Percentiles rank a stretch among this genome's conserved stretches.
phyloP scores from a whole-genome alignment of 805 yeast species.

The Sungouiozyma intestinalis region DNA sequence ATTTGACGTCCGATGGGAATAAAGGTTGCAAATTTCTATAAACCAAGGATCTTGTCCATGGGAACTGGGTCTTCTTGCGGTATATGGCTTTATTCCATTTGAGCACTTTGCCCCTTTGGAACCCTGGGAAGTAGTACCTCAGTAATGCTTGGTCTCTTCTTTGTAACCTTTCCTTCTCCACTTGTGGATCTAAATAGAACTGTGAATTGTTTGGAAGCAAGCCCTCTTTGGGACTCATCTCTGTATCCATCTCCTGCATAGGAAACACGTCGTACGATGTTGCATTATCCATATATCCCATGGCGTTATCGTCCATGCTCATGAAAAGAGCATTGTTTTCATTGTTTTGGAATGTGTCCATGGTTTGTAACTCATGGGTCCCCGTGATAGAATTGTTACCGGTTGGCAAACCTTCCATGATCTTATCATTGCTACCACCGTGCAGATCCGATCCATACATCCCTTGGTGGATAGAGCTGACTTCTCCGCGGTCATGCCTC shows the following conservation, averaged over 20 bases:
- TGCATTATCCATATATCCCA: slow-evolving; percentile 12
- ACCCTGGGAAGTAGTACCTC: slow-evolving; percentile 44
- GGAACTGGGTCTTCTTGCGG: slow-evolving; percentile 35
- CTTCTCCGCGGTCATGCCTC: slow-evolving; percentile 2
- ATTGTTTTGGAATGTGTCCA: slow-evolving; percentile 13
- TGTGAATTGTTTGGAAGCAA: not conserved
- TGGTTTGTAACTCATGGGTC: slow-evolving; percentile 1
- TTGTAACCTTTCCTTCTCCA: slow-evolving; percentile 12
- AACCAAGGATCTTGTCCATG: slow-evolving; percentile 28
- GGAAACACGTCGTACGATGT: slow-evolving; percentile 12
- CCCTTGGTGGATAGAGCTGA: not conserved
- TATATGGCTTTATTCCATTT: slow-evolving; percentile 50
- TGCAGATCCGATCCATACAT: not conserved
- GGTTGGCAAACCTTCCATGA: slow-evolving; percentile 3
- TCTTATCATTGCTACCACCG: slow-evolving; percentile 1
- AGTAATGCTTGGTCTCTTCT: slow-evolving; percentile 31
- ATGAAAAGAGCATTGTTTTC: slow-evolving; percentile 26
- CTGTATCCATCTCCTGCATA: slow-evolving; percentile 8
- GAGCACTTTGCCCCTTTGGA: slow-evolving; percentile 38
- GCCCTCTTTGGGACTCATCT: not conserved
- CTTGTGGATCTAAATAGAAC: slow-evolving; percentile 1
- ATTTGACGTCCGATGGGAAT: slow-evolving; percentile 42
- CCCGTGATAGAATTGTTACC: slow-evolving; percentile 4
- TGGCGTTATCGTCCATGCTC: slow-evolving; percentile 18
- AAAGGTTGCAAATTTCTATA: slow-evolving; percentile 18